phyloP scores from a whole-genome alignment of 2,329 filamentous ascomycete genomes.

The Lachnellula hyalina region DNA sequence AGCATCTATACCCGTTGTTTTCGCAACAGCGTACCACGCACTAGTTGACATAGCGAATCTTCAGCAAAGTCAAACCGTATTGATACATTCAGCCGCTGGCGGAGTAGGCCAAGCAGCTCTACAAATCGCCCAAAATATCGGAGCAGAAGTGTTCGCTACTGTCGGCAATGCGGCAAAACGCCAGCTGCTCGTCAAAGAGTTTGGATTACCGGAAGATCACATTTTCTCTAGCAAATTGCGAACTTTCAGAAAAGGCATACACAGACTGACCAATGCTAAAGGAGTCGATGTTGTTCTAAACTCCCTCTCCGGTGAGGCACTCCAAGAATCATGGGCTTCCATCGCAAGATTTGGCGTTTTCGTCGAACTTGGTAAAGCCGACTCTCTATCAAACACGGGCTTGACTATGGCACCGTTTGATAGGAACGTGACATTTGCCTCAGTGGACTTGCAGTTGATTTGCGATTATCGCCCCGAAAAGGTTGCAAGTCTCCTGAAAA shows the following conservation, averaged over 20 bases:
- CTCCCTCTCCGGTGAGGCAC: conserved; percentile 10
- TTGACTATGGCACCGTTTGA: conserved; percentile 4
- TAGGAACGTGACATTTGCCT: conserved; percentile 3
- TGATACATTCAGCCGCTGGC: conserved; percentile 15
- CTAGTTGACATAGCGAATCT: conserved; percentile 37
- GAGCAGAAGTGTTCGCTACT: conserved; percentile 38
- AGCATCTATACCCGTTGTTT: conserved; percentile 36
- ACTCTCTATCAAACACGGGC: conserved; percentile 23
- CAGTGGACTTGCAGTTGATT: neutral
- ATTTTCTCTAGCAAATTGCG: conserved; percentile 16
- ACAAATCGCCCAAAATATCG: conserved; percentile 28
- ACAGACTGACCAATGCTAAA: conserved; percentile 9
- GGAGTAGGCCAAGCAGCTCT: conserved; percentile 21
- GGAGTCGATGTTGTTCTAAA: conserved; percentile 5
- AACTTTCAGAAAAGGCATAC: conserved; percentile 31
- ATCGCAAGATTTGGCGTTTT: conserved; percentile 32
- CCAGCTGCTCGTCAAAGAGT: conserved; percentile 30
- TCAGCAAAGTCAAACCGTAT: conserved; percentile 24
- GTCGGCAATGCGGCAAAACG: conserved; percentile 35
- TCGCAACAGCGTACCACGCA: conserved; percentile 39
- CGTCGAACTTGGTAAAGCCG: conserved; percentile 32
- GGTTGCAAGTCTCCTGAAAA: conserved; percentile 14
- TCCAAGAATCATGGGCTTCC: conserved; percentile 40
- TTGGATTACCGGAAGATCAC: conserved; percentile 9
- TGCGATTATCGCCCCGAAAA: neutral